Evolutionary conservation across 2,329 filamentous ascomycete genomes (phyloP).

Genomic region (Pseudogymnoascus sp.): DNA sequence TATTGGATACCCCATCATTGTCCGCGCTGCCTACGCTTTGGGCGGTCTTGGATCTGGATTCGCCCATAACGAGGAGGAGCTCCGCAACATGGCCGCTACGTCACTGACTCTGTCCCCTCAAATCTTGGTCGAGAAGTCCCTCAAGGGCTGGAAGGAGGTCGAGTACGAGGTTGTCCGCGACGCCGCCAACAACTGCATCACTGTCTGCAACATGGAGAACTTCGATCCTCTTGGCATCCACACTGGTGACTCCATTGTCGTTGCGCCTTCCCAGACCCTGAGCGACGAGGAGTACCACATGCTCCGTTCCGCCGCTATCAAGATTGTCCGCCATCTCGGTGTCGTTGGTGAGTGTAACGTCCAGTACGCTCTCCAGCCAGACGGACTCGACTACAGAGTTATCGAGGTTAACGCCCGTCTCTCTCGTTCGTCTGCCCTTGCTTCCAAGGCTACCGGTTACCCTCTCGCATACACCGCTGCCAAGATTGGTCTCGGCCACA

Average conservation of each 20-base stretch:
- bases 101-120: conserved; percentile 92
- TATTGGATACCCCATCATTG: conserved; percentile 95
- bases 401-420: conserved; percentile 99
- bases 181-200: conserved; percentile 97
- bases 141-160: conserved; percentile 99
- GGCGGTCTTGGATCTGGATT: conserved; percentile 96
- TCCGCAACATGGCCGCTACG: conserved; percentile 85
- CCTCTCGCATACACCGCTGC: conserved; percentile 95
- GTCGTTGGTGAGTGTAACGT: conserved; percentile 99
- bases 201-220: conserved; percentile 97
- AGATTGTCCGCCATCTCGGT: conserved; percentile 93
- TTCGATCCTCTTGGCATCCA: conserved; percentile 97
- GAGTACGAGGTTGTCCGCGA: conserved; percentile 98
- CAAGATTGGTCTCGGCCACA: conserved; percentile 96
- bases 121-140: conserved; percentile 94
- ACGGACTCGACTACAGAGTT: conserved; percentile 94
- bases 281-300: conserved; percentile 99
- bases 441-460: conserved; percentile 97
- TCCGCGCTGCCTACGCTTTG: conserved; percentile 91
- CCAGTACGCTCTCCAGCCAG: conserved; percentile 92
- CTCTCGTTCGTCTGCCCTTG: conserved; percentile 91
- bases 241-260: conserved; percentile 97
- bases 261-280: conserved; percentile 92
- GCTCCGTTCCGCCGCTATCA: conserved; percentile 94
- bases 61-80: conserved; percentile 87